A percentile compares a stretch with the other conserved stretches of the same genome.
These are phyloP conservation scores for Kingdonia uniflora DNA, from an alignment of 164 flowering plant genomes.

Conservation along the genomic window DNA sequence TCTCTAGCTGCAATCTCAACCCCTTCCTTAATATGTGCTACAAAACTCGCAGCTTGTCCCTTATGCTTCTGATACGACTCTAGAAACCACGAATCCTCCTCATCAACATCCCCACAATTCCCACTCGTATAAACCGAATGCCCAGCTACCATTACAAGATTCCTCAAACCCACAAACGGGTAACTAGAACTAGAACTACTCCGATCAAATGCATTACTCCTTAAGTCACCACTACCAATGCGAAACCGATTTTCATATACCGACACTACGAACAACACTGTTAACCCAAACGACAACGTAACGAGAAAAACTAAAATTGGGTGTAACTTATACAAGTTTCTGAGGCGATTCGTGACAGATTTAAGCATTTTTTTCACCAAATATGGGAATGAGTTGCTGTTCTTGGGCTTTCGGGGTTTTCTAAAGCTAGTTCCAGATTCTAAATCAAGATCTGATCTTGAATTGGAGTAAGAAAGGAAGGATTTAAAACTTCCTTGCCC, in stretches of 20 bases:
- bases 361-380: constrained; percentile 49
- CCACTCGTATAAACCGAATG: constrained; percentile 91
- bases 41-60: constrained; percentile 84
- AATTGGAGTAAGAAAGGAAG: too few species aligned
- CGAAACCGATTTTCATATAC: constrained; percentile 35
- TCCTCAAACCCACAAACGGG: constrained; percentile 49
- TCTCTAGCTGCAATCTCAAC: constrained; percentile 66
- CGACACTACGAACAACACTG: constrained; percentile 44
- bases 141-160: constrained; percentile 98
- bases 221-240: too few species aligned
- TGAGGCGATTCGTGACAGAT: constrained; percentile 35
- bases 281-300: constrained; percentile 49
- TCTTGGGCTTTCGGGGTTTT: constrained; percentile 41
- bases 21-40: constrained; percentile 71
- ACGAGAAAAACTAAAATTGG: constrained; percentile 46
- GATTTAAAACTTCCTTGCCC: too few species aligned
- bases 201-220: too few species aligned
- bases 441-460: constrained; percentile 66
- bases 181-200: too few species aligned
- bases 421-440: constrained; percentile 49
- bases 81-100: constrained; percentile 86
- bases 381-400: constrained; percentile 8
- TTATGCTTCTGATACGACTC: constrained; percentile 88
- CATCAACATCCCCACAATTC: constrained; percentile 69
- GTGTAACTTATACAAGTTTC: constrained; percentile 54